These are phyloP conservation scores for Phytophthora cactorum DNA, from an alignment of 352 stramenopile genomes.

Conservation along the genomic window DNA sequence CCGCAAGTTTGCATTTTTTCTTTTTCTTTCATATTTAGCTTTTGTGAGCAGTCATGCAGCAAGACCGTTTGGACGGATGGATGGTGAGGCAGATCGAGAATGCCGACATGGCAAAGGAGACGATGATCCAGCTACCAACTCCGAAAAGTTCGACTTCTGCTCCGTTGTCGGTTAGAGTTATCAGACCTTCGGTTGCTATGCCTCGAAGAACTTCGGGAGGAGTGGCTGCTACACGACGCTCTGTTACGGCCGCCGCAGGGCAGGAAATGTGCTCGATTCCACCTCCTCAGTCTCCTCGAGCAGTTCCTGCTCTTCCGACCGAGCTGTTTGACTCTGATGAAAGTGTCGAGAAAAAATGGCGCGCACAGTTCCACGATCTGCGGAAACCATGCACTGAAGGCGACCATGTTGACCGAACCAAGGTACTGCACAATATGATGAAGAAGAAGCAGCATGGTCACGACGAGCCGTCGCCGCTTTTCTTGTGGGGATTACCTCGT, in stretches of 20 bases:
- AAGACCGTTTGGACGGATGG: conserved; percentile 72
- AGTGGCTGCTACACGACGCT: conserved; percentile 17
- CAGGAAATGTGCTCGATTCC: conserved; percentile 25
- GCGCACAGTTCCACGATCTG: conserved; percentile 49
- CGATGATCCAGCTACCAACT: conserved; percentile 61
- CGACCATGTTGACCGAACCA: conserved; percentile 52
- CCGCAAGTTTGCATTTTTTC: too few relatives aligned
- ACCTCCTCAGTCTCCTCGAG: conserved; percentile 14
- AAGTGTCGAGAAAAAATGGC: conserved; percentile 55
- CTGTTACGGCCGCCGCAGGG: conserved; percentile 15
- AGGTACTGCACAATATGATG: conserved; percentile 51
- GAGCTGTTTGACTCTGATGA: conserved; percentile 27
- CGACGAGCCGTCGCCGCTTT: conserved; percentile 41
- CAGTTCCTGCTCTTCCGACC: not conserved
- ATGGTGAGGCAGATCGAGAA: conserved; percentile 80
- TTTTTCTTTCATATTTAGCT: conserved; percentile 14
- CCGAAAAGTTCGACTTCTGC: conserved; percentile 1
- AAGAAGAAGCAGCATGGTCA: conserved; percentile 3
- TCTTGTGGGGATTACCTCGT: conserved; percentile 68
- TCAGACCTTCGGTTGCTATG: conserved; percentile 5
- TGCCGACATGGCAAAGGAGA: conserved; percentile 69
- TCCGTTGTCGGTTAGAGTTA: conserved; percentile 2
- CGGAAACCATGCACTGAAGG: conserved; percentile 42
- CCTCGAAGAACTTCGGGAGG: conserved; percentile 15
- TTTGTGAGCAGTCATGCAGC: conserved; percentile 52